Evolutionary conservation across 139 green algal species (phyloP).

Genomic region (Asterochloris erici): DNA sequence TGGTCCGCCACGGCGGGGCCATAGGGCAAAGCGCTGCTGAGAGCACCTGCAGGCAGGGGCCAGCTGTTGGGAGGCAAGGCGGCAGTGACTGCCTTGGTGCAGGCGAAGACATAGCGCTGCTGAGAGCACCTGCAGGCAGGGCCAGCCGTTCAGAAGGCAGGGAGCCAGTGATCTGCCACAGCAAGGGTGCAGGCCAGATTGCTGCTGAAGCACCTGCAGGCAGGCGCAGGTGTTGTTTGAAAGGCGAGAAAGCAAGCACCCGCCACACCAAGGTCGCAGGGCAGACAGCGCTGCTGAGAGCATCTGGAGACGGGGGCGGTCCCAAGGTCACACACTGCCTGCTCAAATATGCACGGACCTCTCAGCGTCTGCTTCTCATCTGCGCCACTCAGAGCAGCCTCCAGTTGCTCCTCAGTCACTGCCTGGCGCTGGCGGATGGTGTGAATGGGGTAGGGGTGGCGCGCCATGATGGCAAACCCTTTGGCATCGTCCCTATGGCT

Average conservation of each 20-base stretch:
- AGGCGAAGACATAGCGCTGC: too few species aligned
- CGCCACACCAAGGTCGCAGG: too few species aligned
- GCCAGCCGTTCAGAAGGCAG: neutral
- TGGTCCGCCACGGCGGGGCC: constrained; percentile 83
- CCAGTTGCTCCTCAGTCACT: constrained; percentile 19
- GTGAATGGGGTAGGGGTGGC: constrained; percentile 72
- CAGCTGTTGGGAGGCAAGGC: neutral
- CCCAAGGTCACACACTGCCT: neutral
- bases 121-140: neutral
- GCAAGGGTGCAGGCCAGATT: neutral
- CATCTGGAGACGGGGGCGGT: too few species aligned
- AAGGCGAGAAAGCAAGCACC: too few species aligned
- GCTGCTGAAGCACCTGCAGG: neutral
- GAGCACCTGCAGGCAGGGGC: constrained; percentile 15
- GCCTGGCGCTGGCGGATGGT: constrained; percentile 37
- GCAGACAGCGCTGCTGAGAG: too few species aligned
- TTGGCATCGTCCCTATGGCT: constrained; percentile 90
- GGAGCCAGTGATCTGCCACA: neutral
- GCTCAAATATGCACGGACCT: neutral
- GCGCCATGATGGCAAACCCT: constrained; percentile 70
- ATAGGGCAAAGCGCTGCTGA: constrained; percentile 58
- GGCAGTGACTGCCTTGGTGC: too few species aligned
- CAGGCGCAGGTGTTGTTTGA: neutral
- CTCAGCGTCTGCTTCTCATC: constrained; percentile 22
- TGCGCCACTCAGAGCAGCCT: constrained; percentile 17